Percentiles rank a stretch among this genome's conserved stretches.
phyloP scores from a whole-genome alignment of 371 early-diverging fungal species.

The Rhizopus stolonifer region DNA sequence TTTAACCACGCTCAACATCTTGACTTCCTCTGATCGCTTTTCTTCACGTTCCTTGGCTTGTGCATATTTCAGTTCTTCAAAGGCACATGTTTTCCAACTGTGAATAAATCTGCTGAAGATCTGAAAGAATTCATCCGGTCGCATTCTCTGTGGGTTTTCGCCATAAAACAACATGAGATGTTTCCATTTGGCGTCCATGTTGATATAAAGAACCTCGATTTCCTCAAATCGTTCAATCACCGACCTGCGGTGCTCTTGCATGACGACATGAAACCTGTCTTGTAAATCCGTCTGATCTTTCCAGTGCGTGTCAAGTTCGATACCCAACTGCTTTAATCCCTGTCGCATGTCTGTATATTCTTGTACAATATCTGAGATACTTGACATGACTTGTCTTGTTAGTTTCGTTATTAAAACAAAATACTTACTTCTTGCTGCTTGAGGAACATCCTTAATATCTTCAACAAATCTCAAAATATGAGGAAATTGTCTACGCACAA shows the following conservation, averaged over 20 bases:
- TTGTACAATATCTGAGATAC: conserved; percentile 29
- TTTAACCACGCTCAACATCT: conserved; percentile 23
- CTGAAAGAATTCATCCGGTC: conserved; percentile 39
- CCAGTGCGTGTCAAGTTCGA: conserved; percentile 24
- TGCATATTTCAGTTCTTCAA: conserved; percentile 31
- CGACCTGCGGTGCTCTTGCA: conserved; percentile 34
- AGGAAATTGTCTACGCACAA: conserved; percentile 53
- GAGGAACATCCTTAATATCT: conserved; percentile 39
- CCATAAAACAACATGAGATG: conserved; percentile 38
- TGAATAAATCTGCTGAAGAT: conserved; percentile 27
- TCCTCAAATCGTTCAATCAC: conserved; percentile 35
- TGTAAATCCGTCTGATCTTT: conserved; percentile 3
- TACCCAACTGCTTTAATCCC: conserved; percentile 24
- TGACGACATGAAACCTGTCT: conserved; percentile 39
- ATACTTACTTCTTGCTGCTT: conserved; percentile 42
- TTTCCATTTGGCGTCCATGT: conserved; percentile 41
- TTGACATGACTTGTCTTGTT: conserved; percentile 19
- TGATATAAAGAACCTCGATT: conserved; percentile 31
- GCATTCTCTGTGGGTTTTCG: conserved; percentile 36
- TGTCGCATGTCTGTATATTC: conserved; percentile 35
- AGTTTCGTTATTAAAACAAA: background rate
- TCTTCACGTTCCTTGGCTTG: conserved; percentile 36
- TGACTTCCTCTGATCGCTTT: conserved; percentile 22
- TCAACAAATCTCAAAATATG: conserved; percentile 36
- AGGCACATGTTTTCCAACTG: conserved; percentile 29